A percentile compares a stretch with the other conserved stretches of the same genome.
Evolutionary conservation across 768 basidiomycete species (phyloP).

Genomic region (Serendipita vermifera): DNA sequence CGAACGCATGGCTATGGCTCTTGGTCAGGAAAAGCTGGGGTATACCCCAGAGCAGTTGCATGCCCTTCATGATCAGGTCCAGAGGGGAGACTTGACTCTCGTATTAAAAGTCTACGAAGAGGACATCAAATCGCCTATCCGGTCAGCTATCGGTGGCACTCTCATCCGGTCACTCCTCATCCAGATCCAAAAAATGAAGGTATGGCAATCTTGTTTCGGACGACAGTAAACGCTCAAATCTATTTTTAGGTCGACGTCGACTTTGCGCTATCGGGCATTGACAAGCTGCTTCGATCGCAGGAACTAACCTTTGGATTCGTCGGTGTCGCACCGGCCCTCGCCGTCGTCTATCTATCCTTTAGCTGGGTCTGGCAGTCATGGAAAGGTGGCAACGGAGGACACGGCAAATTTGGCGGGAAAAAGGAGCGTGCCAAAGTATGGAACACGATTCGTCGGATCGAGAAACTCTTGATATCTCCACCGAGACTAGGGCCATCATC

Average conservation of each 20-base stretch:
- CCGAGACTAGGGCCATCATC: neutral
- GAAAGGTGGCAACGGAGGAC: constrained; percentile 35
- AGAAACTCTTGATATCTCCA: constrained; percentile 15
- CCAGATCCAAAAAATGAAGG: constrained; percentile 94
- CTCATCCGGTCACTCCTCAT: constrained; percentile 76
- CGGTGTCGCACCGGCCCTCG: constrained; percentile 81
- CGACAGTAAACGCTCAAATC: neutral
- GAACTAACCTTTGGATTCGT: constrained; percentile 95
- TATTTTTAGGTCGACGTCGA: constrained; percentile 77
- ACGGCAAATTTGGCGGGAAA: constrained; percentile 46
- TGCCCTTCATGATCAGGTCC: constrained; percentile 49
- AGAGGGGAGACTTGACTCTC: constrained; percentile 71
- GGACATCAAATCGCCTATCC: constrained; percentile 79
- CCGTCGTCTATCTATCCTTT: constrained; percentile 56
- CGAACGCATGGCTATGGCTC: constrained; percentile 79
- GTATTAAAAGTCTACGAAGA: constrained; percentile 82
- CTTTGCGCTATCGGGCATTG: constrained; percentile 79
- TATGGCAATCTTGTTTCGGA: constrained; percentile 20
- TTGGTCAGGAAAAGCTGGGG: constrained; percentile 68
- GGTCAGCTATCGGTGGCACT: constrained; percentile 65
- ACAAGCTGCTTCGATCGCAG: constrained; percentile 85
- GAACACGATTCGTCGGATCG: constrained; percentile 46
- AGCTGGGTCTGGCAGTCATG: constrained; percentile 42
- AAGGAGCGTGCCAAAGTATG: constrained; percentile 44
- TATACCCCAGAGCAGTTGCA: constrained; percentile 53